phyloP scores from a whole-genome alignment of 208 protist genomes.

The Trypanosoma mega region DNA sequence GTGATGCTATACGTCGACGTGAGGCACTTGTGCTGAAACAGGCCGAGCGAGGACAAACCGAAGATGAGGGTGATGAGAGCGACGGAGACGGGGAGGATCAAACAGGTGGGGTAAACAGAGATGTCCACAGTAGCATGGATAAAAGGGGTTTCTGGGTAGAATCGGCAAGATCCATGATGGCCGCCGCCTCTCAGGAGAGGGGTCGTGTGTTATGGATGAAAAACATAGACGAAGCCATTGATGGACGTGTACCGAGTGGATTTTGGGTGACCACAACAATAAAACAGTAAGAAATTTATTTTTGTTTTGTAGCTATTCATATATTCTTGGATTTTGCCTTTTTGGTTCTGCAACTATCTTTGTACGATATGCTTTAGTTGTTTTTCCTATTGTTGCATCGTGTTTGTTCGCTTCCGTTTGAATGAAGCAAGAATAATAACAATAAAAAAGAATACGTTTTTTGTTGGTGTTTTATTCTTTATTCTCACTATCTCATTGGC shows the following conservation, averaged over 20 bases:
- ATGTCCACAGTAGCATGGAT: not conserved
- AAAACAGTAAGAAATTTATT: constrained; percentile 24
- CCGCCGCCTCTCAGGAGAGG: constrained; percentile 49
- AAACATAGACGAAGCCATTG: constrained; percentile 59
- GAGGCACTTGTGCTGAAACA: constrained; percentile 81
- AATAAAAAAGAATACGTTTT: not conserved
- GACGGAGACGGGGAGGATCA: constrained; percentile 33
- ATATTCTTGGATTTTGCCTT: no score
- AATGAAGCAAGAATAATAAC: constrained; percentile 1
- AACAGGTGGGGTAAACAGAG: constrained; percentile 6
- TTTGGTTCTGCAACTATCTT: no score
- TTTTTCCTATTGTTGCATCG: not conserved
- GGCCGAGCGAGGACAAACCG: constrained; percentile 28
- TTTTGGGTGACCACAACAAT: constrained; percentile 82
- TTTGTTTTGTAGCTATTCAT: not conserved
- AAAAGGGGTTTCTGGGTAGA: constrained; percentile 37
- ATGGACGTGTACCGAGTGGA: constrained; percentile 39
- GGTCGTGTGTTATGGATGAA: constrained; percentile 57
- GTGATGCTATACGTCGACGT: constrained; percentile 67
- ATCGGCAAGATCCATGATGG: constrained; percentile 44
- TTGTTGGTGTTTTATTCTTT: not conserved
- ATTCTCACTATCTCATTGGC: no score
- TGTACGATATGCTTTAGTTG: no score
- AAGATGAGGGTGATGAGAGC: constrained; percentile 25
- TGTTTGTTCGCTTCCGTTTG: not conserved